Evolutionary conservation across 495 filamentous ascomycete genomes (phyloP).

Genomic region (Tuber microsphaerosporum): DNA sequence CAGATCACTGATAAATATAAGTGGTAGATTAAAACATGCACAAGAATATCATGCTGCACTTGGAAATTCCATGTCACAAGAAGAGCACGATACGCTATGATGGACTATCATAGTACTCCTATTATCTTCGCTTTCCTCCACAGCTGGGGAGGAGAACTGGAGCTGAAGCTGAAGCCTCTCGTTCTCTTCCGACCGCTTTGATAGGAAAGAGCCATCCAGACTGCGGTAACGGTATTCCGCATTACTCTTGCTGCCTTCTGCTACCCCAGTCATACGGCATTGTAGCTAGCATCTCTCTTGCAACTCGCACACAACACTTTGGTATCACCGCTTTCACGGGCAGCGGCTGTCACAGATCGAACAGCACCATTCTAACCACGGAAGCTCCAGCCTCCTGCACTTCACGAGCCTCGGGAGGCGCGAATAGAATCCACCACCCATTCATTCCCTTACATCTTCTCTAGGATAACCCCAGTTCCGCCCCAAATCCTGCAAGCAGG

Average conservation of each 20-base stretch:
- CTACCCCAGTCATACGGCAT: neutral
- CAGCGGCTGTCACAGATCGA: constrained; percentile 4
- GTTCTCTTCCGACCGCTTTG: neutral
- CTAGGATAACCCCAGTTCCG: constrained; percentile 1
- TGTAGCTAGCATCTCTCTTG: neutral
- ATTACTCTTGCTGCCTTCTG: neutral
- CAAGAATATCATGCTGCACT: neutral
- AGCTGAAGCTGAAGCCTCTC: neutral
- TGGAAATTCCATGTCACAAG: neutral
- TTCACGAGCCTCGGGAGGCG: constrained; percentile 1
- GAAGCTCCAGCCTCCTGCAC: constrained; percentile 4
- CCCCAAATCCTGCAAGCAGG: constrained; percentile 4
- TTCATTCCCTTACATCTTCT: neutral
- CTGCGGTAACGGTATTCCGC: neutral
- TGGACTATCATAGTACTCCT: neutral
- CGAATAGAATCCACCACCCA: neutral
- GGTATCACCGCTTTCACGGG: neutral
- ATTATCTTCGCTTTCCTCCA: neutral
- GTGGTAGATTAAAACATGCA: too few relatives aligned
- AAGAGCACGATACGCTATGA: neutral
- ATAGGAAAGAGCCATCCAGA: neutral
- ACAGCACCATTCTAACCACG: constrained; percentile 2
- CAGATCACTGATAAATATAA: neutral
- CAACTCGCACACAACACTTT: neutral
- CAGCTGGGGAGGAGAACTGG: neutral